These are phyloP conservation scores for Citrus unshiu DNA, from an alignment of 345 rosid genomes.

Conservation along the genomic window DNA sequence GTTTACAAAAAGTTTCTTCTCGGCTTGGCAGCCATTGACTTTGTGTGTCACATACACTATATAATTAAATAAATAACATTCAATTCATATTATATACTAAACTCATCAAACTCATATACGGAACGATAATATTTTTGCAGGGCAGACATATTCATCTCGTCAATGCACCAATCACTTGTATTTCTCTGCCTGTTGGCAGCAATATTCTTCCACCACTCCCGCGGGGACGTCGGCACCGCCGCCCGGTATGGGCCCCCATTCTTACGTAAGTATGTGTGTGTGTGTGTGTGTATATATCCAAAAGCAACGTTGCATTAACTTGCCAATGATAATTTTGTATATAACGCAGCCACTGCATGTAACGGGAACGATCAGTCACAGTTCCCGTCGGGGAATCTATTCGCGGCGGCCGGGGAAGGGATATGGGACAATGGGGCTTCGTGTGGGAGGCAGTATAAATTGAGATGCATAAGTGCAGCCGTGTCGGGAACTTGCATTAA, in stretches of 20 bases:
- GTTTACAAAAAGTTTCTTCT: too few species aligned
- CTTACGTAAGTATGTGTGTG: conserved; percentile 32
- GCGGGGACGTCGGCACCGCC: conserved; percentile 42
- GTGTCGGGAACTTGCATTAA: conserved; percentile 26
- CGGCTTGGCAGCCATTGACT: not conserved
- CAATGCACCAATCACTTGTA: not conserved
- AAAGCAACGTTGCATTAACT: too few species aligned
- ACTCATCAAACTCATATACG: too few species aligned
- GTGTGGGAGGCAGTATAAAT: conserved; percentile 52
- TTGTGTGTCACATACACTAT: too few species aligned
- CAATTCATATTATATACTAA: too few species aligned
- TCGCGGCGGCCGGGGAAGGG: conserved; percentile 59
- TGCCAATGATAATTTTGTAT: too few species aligned
- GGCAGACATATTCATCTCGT: not conserved
- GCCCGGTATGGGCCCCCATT: conserved; percentile 42
- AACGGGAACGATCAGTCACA: conserved; percentile 31
- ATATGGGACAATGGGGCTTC: conserved; percentile 68
- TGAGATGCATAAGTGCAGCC: conserved; percentile 51
- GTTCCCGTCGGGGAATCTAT: conserved; percentile 48
- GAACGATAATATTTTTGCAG: not conserved
- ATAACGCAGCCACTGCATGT: conserved; percentile 51
- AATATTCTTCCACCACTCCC: not conserved
- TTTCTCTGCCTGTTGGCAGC: not conserved
- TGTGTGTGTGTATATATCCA: too few species aligned
- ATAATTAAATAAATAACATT: too few species aligned